These are phyloP conservation scores for Sclerospora graminicola DNA, from an alignment of 352 stramenopile species.

Conservation along the genomic window DNA sequence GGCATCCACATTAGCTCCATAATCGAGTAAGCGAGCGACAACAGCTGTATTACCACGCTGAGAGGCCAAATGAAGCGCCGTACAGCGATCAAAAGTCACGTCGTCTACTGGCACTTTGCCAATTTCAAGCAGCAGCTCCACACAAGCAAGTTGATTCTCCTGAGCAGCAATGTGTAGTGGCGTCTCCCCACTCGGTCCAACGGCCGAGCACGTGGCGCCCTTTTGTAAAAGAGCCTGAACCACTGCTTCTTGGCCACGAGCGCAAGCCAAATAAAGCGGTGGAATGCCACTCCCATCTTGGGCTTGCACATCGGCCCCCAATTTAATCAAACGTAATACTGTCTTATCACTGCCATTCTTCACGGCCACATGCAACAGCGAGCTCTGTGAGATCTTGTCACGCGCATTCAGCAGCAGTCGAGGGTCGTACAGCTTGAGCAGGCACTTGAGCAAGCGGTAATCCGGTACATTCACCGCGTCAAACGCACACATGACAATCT, in stretches of 20 bases:
- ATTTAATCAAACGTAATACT: constrained; percentile 43
- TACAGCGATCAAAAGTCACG: constrained; percentile 49
- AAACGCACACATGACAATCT: constrained; percentile 33
- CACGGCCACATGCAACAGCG: constrained; percentile 54
- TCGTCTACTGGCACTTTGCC: constrained; percentile 40
- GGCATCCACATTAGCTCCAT: constrained; percentile 59
- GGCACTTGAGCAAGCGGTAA: constrained; percentile 39
- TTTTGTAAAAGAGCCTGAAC: constrained; percentile 49
- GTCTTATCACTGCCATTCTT: constrained; percentile 43
- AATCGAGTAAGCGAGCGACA: constrained; percentile 48
- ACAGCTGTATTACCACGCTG: constrained; percentile 70
- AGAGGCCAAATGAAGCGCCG: constrained; percentile 64
- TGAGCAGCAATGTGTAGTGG: constrained; percentile 72
- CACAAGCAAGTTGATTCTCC: constrained; percentile 68
- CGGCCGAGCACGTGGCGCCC: constrained; percentile 35
- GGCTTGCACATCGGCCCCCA: constrained; percentile 55
- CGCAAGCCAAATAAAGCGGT: constrained; percentile 65
- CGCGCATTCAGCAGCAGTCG: constrained; percentile 30
- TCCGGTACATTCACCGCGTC: constrained; percentile 37
- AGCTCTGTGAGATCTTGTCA: constrained; percentile 33
- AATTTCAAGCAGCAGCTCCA: constrained; percentile 45
- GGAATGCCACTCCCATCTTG: constrained; percentile 54
- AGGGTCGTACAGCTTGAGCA: constrained; percentile 39
- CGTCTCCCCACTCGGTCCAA: constrained; percentile 65
- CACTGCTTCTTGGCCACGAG: constrained; percentile 49